These are phyloP conservation scores for Gentiana straminea DNA, from an alignment of 257 asterid species.

Conservation along the genomic window DNA sequence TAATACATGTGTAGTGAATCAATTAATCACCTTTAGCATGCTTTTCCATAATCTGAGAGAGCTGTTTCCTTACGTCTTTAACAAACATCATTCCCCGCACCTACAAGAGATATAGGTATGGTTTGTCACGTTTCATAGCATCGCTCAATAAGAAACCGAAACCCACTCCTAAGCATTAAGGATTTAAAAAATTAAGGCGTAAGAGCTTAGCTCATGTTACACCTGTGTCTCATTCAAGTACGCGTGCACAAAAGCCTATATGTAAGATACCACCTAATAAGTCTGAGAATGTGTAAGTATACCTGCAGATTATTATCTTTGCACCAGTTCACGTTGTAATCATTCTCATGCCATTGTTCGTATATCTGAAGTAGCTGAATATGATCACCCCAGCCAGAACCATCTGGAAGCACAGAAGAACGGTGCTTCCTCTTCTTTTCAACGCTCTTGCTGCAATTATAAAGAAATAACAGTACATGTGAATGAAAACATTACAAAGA, in stretches of 20 bases:
- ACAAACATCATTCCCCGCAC: slow-evolving; percentile 92
- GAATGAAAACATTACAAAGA: background rate
- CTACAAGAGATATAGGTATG: slow-evolving; percentile 22
- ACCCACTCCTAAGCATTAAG: too few species aligned
- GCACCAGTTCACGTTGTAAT: slow-evolving; percentile 60
- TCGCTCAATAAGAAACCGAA: background rate
- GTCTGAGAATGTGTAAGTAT: background rate
- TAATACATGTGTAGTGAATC: background rate
- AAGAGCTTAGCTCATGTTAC: too few species aligned
- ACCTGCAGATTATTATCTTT: slow-evolving; percentile 88
- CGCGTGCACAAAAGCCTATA: background rate
- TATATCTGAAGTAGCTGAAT: slow-evolving; percentile 83
- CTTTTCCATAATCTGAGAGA: slow-evolving; percentile 89
- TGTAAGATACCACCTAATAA: too few species aligned
- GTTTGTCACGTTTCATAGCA: background rate
- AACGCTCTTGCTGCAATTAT: slow-evolving; percentile 35
- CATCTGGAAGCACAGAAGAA: slow-evolving; percentile 83
- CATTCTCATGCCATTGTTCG: slow-evolving; percentile 82
- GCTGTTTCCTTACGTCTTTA: slow-evolving; percentile 76
- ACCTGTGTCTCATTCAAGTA: background rate
- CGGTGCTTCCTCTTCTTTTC: slow-evolving; percentile 72
- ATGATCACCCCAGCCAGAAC: slow-evolving; percentile 95
- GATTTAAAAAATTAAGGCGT: too few species aligned
- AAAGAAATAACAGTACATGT: slow-evolving; percentile 4
- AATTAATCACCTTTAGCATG: slow-evolving; percentile 52